phyloP scores from a whole-genome alignment of 2,329 filamentous ascomycete species.

The Cytospora schulzeri region DNA sequence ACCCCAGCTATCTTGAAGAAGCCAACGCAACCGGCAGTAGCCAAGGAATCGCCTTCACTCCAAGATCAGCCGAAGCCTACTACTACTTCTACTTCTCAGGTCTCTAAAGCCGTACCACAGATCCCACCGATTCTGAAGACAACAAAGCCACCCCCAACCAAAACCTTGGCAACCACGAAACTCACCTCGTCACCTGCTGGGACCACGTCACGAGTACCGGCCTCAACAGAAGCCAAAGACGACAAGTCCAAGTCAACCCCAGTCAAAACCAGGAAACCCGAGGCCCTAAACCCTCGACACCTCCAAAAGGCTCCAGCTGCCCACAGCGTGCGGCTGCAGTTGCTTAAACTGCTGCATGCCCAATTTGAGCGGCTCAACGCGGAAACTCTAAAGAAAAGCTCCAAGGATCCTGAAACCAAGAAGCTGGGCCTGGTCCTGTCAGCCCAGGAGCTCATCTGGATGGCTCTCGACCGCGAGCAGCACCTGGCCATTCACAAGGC shows the following conservation, averaged over 20 bases:
- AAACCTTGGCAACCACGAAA: neutral
- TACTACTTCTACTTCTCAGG: neutral
- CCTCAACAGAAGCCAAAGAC: constrained; percentile 17
- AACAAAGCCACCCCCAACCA: neutral
- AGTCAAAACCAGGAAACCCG: constrained; percentile 40
- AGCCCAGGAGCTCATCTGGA: constrained; percentile 67
- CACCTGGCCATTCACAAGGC: constrained; percentile 67
- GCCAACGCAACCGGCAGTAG: constrained; percentile 3
- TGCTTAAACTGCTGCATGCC: constrained; percentile 65
- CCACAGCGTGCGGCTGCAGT: constrained; percentile 57
- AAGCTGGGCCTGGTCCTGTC: constrained; percentile 56
- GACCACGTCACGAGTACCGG: constrained; percentile 7
- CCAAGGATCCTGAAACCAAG: constrained; percentile 47
- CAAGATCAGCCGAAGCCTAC: neutral
- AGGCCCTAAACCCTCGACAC: constrained; percentile 68
- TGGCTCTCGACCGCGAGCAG: constrained; percentile 78
- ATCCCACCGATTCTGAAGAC: neutral
- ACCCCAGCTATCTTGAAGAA: neutral
- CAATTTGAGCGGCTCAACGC: constrained; percentile 69
- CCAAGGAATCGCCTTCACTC: neutral
- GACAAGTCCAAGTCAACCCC: constrained; percentile 1
- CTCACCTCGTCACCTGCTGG: constrained; percentile 7
- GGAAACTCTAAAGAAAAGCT: constrained; percentile 56
- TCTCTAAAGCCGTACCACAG: neutral
- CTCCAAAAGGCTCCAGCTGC: constrained; percentile 60